Base-by-base conservation (phyloP, 257 asterid genomes). In the Solanum lycopersicoides region DNA sequence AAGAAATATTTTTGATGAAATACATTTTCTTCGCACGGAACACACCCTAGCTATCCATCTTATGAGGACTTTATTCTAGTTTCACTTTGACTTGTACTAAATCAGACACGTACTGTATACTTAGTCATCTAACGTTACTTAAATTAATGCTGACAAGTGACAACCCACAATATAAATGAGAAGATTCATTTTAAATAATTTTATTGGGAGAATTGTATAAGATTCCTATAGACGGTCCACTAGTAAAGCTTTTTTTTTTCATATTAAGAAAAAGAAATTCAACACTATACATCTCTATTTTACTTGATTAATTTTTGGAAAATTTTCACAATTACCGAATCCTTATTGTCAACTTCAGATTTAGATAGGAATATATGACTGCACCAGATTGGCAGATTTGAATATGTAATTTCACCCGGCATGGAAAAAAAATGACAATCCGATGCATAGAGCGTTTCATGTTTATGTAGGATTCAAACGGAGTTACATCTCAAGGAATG, bases 401-500 rank as follows among this genome's bases (percentile, higher is more conserved):
- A 56, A 18, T 56, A 56, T 56, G 65, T 0, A 18, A 56, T 7
- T 50, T 50, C 21, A 5, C 3, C 60, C 21, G 59, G 21, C 59
- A 15, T 50, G 59, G 21, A 3, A 16, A 45, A 12, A 13, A 42
- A 9, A 53, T 53, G 0, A 53, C 2, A 1, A 0, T 6, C n/a
- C 63, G 16, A 2, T 53, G 0, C 23, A 16, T 53, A 6, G 3
- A 16, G 3, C 63, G 16, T 18, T 53, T 0, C 11, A 53, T 2
- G 0, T 18, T 53, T 16, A 53, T 18, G n/a, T 53, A 18, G 0
- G 11, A 0, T 18, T 56, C 0, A 3, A 1, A 47, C 14, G 2
- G 21, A 50, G 0, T 53, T 0, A 1, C n/a, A 18, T 53, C n/a
- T 53, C 60, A 50, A 53, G 23, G 3, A 16, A 16, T 53, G 1